Evolutionary conservation across 2,329 filamentous ascomycete species (phyloP).

Genomic region (Chrysoporthe austroafricana): DNA sequence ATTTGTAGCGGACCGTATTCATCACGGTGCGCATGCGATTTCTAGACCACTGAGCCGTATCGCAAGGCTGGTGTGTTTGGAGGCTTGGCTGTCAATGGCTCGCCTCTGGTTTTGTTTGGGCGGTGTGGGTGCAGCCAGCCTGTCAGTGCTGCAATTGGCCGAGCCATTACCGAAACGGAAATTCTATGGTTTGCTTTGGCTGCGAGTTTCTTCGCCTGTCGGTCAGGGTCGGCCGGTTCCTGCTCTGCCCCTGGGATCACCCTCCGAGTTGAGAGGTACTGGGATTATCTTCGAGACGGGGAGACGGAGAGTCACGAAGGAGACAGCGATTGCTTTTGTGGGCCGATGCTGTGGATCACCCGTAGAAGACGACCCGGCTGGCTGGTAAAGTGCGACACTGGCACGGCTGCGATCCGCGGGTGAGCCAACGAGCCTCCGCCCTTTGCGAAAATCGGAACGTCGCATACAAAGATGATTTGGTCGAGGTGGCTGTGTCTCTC

Average conservation of each 20-base stretch:
- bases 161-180: conserved; percentile 26
- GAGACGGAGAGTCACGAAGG: background rate
- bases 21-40: background rate
- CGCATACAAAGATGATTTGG: conserved; percentile 1
- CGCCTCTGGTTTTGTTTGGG: conserved; percentile 28
- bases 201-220: background rate
- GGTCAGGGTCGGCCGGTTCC: background rate
- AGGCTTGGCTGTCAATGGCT: background rate
- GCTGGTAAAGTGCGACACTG: conserved; percentile 7
- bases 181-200: background rate
- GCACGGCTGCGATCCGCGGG: background rate
- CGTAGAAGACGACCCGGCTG: conserved; percentile 4
- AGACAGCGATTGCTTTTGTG: background rate
- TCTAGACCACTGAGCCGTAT: background rate
- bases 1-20: too few species aligned
- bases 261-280: background rate
- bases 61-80: background rate
- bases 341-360: background rate
- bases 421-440: conserved; percentile 5
- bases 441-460: conserved; percentile 13
- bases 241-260: background rate
- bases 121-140: conserved; percentile 37
- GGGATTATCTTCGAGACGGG: background rate
- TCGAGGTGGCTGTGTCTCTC: background rate
- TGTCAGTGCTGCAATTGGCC: conserved; percentile 35